Base-by-base conservation (phyloP, 2,329 filamentous ascomycete species). In the Fusarium setosum region DNA sequence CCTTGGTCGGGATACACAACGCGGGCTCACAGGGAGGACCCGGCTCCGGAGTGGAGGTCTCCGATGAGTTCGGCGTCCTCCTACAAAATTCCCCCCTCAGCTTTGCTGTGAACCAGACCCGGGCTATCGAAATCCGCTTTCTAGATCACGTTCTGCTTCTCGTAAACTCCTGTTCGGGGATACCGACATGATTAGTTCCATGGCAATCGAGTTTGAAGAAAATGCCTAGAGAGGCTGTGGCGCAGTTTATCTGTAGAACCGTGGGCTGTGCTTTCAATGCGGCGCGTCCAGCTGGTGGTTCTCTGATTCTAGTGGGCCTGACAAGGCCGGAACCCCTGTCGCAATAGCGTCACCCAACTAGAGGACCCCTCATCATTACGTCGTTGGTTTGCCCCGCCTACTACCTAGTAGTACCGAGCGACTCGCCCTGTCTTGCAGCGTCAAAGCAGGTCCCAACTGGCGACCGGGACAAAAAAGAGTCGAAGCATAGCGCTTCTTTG, bases 301-400 rank as follows among this genome's bases (percentile, higher is more conserved):
- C 34, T 12, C 18, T 48, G 31, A 17, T 31, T 24, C 55, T 37
- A 38, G 51, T 57, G 56, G 61, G 32, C 26, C 56, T 53, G 48
- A 35, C 41, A 51, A 56, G 59, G 59, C 23, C 47, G 18, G 8
- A 8, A 63, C 42, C 66, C 66, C 47, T 69, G 66, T 56, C 50
- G 41, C 42, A n/a, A 66, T 62, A 70, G 67, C 65, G 69, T 71
- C 69, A 68, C 59, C 50, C 61, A 56, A 58, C 49, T 63, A 54
- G 34, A 55, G 37, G 64, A 65, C 65, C 65, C 64, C 64, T 70
- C 68, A 51, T 51, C 49, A 70, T 71, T 71, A 71, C 69, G 69
- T 71, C 69, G 69, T 72, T 70, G 53, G 47, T 57, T 42, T 60
- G 34, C 47, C 47, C 48, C 34, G 48, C 34, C 37, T 15, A 23